These are phyloP conservation scores for Metarhizium rileyi DNA, from an alignment of 2,329 filamentous ascomycete species.

Conservation along the genomic window DNA sequence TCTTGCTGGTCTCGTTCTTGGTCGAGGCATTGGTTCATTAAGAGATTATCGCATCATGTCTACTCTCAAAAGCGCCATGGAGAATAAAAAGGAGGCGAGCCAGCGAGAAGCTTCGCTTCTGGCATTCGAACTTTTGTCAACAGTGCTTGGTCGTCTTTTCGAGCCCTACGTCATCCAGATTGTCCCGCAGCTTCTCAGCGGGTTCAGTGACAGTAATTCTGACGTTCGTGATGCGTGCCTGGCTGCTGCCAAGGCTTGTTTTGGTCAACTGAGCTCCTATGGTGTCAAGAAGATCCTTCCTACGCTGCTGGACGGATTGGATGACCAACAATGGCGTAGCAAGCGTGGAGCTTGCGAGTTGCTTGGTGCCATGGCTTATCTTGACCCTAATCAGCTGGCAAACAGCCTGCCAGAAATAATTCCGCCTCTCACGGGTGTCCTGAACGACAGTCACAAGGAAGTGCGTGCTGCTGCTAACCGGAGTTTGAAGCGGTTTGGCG, in stretches of 20 bases:
- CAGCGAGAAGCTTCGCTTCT: constrained; percentile 83
- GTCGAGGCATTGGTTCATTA: constrained; percentile 73
- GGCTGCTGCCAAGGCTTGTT: constrained; percentile 88
- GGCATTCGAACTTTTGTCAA: constrained; percentile 82
- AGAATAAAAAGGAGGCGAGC: constrained; percentile 89
- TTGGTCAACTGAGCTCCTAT: constrained; percentile 85
- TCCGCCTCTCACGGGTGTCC: constrained; percentile 81
- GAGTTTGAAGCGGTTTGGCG: constrained; percentile 93
- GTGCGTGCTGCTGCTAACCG: constrained; percentile 86
- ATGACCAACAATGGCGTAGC: constrained; percentile 94
- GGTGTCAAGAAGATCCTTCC: constrained; percentile 93
- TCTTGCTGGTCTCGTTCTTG: constrained; percentile 78
- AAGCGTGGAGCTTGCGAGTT: constrained; percentile 97
- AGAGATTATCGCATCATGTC: constrained; percentile 81
- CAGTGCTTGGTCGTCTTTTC: constrained; percentile 77
- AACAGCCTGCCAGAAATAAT: constrained; percentile 93
- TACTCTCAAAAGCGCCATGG: constrained; percentile 68
- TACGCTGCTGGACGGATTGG: constrained; percentile 80
- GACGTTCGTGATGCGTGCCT: constrained; percentile 91
- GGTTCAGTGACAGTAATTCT: constrained; percentile 79
- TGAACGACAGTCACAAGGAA: constrained; percentile 98
- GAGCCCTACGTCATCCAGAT: constrained; percentile 96
- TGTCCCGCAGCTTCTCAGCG: constrained; percentile 77
- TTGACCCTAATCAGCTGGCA: constrained; percentile 90
- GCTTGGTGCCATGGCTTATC: constrained; percentile 94